A percentile compares a stretch with the other conserved stretches of the same genome.
Evolutionary conservation across 129 eudicot species (phyloP).

Genomic region (Tagetes patula): DNA sequence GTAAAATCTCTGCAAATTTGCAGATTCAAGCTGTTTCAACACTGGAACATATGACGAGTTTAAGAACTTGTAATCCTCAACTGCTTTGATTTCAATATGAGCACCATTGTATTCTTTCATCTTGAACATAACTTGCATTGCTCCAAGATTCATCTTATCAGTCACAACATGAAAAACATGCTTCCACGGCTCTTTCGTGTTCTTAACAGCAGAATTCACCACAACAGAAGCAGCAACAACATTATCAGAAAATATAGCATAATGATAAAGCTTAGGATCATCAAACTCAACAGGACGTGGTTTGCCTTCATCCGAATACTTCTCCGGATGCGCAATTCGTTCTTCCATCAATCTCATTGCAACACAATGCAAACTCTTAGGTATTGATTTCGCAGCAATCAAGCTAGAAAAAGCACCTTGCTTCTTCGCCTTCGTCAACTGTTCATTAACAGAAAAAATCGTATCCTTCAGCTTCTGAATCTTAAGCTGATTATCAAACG

Average conservation of each 20-base stretch:
- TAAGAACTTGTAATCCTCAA: constrained; percentile 12
- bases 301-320: constrained; percentile 73
- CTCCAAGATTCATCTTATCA: constrained; percentile 88
- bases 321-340: constrained; percentile 71
- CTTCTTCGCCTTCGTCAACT: constrained; percentile 68
- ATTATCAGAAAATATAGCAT: constrained; percentile 9
- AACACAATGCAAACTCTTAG: constrained; percentile 76
- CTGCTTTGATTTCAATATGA: constrained; percentile 11
- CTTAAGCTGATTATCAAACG: constrained; percentile 74
- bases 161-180: constrained; percentile 37
- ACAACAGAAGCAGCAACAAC: constrained; percentile 87
- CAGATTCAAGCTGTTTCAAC: constrained; percentile 70
- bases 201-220: constrained; percentile 77
- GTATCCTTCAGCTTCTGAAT: constrained; percentile 83
- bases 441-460: constrained; percentile 74
- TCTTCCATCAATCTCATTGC: constrained; percentile 85
- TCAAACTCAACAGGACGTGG: constrained; percentile 54
- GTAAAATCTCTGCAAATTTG: constrained; percentile 68
- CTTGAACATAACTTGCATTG: constrained; percentile 80
- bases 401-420: constrained; percentile 84
- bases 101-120: constrained; percentile 12
- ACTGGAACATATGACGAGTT: constrained; percentile 29
- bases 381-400: constrained; percentile 86
- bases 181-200: constrained; percentile 69
- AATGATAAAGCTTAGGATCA: constrained; percentile 58